A percentile compares a stretch with the other conserved stretches of the same genome.
phyloP scores from a whole-genome alignment of 2,329 filamentous ascomycete species.

The Lomentospora prolificans region DNA sequence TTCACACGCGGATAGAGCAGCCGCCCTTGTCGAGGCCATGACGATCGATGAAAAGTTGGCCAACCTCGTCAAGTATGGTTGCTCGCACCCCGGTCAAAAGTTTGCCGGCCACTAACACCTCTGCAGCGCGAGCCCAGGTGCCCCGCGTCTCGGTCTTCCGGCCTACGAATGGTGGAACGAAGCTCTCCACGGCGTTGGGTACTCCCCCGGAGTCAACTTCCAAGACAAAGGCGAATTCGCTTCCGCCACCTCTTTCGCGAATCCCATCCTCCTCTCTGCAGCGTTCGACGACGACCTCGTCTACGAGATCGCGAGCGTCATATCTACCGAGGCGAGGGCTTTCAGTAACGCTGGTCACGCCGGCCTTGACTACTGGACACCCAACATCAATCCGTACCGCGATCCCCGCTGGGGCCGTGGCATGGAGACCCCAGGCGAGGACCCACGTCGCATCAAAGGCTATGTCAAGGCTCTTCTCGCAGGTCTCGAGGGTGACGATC shows the following conservation, averaged over 20 bases:
- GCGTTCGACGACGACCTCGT: slow-evolving; percentile 56
- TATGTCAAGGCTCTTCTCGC: slow-evolving; percentile 44
- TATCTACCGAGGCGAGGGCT: slow-evolving; percentile 52
- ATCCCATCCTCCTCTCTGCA: slow-evolving; percentile 51
- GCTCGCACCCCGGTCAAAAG: neutral
- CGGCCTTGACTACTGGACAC: slow-evolving; percentile 52
- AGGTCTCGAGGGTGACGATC: slow-evolving; percentile 35
- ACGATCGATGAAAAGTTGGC: slow-evolving; percentile 22
- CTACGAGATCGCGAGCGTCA: slow-evolving; percentile 41
- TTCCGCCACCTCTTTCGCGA: slow-evolving; percentile 55
- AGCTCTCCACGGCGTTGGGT: slow-evolving; percentile 52
- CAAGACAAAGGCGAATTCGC: slow-evolving; percentile 39
- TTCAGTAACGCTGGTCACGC: slow-evolving; percentile 51
- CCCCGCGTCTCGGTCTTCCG: slow-evolving; percentile 44
- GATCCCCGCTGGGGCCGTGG: slow-evolving; percentile 56
- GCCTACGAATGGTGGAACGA: slow-evolving; percentile 54
- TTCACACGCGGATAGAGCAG: slow-evolving; percentile 19
- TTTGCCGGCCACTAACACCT: slow-evolving; percentile 31
- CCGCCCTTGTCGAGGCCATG: slow-evolving; percentile 21
- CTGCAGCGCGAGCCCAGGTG: slow-evolving; percentile 30
- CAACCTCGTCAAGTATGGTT: slow-evolving; percentile 21
- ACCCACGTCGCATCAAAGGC: slow-evolving; percentile 35
- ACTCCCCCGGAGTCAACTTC: slow-evolving; percentile 39
- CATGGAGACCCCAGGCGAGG: slow-evolving; percentile 50
- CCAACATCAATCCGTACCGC: slow-evolving; percentile 57